Evolutionary conservation across 1,139 yeast genomes (phyloP).

Genomic region (Sugiyamaella novakii): DNA sequence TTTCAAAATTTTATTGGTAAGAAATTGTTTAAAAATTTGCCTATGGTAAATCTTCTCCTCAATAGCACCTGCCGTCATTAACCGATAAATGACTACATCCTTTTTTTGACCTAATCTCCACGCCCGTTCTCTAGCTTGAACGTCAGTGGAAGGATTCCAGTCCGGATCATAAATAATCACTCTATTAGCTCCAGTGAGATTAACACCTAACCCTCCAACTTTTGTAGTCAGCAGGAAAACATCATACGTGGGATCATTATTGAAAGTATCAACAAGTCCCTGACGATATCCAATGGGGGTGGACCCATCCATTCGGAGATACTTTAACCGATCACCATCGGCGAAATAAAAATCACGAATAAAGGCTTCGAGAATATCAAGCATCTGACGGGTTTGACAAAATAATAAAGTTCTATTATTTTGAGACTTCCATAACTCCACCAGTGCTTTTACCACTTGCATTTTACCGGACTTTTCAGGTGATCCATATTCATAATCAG

Average conservation of each 20-base stretch:
- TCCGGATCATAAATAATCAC: slow-evolving; percentile 96
- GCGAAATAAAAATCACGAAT: slow-evolving; percentile 45
- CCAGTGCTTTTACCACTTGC: slow-evolving; percentile 78
- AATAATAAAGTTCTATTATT: slow-evolving; percentile 79
- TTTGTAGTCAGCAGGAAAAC: slow-evolving; percentile 86
- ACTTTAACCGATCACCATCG: slow-evolving; percentile 38
- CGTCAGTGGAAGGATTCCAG: slow-evolving; percentile 98
- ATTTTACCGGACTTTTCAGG: slow-evolving; percentile 82
- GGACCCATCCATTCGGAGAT: slow-evolving; percentile 90
- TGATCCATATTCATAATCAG: slow-evolving; percentile 60
- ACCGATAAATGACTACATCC: slow-evolving; percentile 87
- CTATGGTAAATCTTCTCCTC: slow-evolving; percentile 97
- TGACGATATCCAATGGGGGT: slow-evolving; percentile 82
- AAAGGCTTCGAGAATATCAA: slow-evolving; percentile 76
- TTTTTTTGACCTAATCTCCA: slow-evolving; percentile 96
- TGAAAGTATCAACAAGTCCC: slow-evolving; percentile 75
- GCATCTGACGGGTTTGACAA: slow-evolving; percentile 93
- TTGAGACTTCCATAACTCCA: slow-evolving; percentile 75
- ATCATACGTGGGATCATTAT: slow-evolving; percentile 56
- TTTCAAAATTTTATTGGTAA: slow-evolving; percentile 89
- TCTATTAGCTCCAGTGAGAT: slow-evolving; percentile 91
- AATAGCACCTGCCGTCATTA: slow-evolving; percentile 93
- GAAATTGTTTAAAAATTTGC: slow-evolving; percentile 91
- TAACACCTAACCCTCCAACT: slow-evolving; percentile 95
- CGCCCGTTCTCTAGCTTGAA: slow-evolving; percentile 95